Percentiles rank a stretch among this genome's conserved stretches.
phyloP scores from a whole-genome alignment of 768 basidiomycete species.

The Lyophyllum semitale region DNA sequence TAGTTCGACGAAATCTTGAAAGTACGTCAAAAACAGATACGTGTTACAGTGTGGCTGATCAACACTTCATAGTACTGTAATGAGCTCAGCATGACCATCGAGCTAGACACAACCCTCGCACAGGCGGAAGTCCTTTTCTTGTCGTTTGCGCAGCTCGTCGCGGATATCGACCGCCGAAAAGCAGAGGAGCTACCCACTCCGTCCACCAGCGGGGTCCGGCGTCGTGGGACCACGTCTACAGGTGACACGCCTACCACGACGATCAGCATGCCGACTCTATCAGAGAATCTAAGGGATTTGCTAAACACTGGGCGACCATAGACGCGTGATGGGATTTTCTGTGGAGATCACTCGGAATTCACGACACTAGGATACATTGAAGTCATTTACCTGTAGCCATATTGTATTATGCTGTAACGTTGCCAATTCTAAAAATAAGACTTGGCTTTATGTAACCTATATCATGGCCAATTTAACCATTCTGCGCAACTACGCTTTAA shows the following conservation, averaged over 20 bases:
- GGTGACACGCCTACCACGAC: constrained; percentile 19
- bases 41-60: constrained; percentile 1
- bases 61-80: constrained; percentile 72
- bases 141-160: constrained; percentile 85
- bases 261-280: constrained; percentile 49
- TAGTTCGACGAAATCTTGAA: constrained; percentile 85
- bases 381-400: not conserved
- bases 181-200: constrained; percentile 55
- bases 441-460: not conserved
- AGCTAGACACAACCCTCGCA: constrained; percentile 91
- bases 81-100: constrained; percentile 94
- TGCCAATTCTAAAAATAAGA: not conserved
- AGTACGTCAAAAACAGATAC: constrained; percentile 32
- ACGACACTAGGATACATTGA: not conserved
- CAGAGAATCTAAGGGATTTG: constrained; percentile 64
- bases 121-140: constrained; percentile 97
- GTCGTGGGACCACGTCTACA: constrained; percentile 12
- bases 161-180: constrained; percentile 82
- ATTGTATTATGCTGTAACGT: not conserved
- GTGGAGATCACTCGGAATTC: not conserved
- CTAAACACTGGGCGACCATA: constrained; percentile 44
- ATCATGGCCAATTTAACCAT: constrained; percentile 52
- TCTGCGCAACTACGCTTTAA: constrained; percentile 62
- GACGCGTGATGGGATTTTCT: not conserved
- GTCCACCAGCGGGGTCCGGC: constrained; percentile 30